Percentiles rank a stretch among this genome's conserved stretches.
These are phyloP conservation scores for Fallopia convolvulus DNA, from an alignment of 148 eudicot genomes.

Conservation along the genomic window DNA sequence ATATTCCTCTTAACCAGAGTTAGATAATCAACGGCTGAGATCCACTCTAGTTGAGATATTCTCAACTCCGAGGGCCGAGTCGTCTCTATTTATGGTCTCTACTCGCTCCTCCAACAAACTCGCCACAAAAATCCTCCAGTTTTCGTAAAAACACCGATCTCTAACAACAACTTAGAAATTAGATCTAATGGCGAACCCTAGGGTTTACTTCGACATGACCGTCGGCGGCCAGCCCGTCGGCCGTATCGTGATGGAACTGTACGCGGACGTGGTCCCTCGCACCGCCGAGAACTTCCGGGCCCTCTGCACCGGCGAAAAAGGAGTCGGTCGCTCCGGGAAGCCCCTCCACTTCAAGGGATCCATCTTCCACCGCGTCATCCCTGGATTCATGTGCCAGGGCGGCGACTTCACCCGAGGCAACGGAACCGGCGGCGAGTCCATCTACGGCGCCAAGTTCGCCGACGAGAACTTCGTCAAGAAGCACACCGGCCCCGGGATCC, in stretches of 20 bases:
- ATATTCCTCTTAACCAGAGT: not conserved
- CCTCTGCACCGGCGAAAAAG: slow-evolving; percentile 57
- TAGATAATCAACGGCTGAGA: slow-evolving; percentile 2
- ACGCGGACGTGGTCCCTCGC: slow-evolving; percentile 36
- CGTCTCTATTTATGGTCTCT: not conserved
- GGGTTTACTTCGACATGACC: slow-evolving; percentile 51
- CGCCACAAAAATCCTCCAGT: not conserved
- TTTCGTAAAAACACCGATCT: not conserved
- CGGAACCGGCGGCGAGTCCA: slow-evolving; percentile 57
- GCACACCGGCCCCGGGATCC: slow-evolving; percentile 54
- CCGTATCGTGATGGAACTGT: slow-evolving; percentile 54
- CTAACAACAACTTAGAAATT: not conserved
- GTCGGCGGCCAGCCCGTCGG: slow-evolving; percentile 40
- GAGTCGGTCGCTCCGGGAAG: slow-evolving; percentile 34
- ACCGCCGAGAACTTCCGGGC: slow-evolving; percentile 71
- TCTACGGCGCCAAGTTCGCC: slow-evolving; percentile 44
- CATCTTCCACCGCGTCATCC: slow-evolving; percentile 52
- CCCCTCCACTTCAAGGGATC: slow-evolving; percentile 60
- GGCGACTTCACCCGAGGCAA: slow-evolving; percentile 60
- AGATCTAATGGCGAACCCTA: slow-evolving; percentile 45
- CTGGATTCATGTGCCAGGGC: slow-evolving; percentile 61
- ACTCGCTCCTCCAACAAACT: not conserved
- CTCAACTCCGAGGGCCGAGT: not conserved
- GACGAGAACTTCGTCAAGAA: slow-evolving; percentile 62
- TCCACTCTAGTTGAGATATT: not conserved